Base-by-base conservation (phyloP, 805 yeast species). In the Wickerhamiella kurtzmanii region DNA sequence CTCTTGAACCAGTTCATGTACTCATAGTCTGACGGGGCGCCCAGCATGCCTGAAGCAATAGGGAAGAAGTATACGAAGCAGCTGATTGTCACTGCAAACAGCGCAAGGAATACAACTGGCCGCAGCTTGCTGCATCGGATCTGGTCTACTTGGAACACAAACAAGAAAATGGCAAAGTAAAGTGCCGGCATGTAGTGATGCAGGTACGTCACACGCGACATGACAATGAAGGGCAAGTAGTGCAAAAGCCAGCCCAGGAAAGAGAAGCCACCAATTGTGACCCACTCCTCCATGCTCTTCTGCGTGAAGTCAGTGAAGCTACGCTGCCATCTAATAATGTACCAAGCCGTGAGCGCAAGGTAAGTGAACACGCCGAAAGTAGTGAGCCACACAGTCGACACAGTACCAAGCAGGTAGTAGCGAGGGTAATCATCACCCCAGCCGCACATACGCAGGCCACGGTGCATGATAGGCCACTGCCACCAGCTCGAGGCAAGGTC, bases 151-250 rank as follows among this genome's bases (percentile, higher is more conserved):
- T 75, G 66, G 63, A 76, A 82, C 48, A 76, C 77, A 55, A 77
- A 71, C 25, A 85, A 80, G 53, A 88, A 68, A 70, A 87, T 80
- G 44, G 97, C 97, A 69, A 89, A 89, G 67, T 83, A 89, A 53
- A 88, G 73, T 1, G 97, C 95, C 13, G 98, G 98, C 55, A 87
- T 76, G 65, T 89, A 89, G 64, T 89, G 98, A 66, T 89, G 98
- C 32, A 89, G 92, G 63, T 92, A 89, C 2, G 95, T 87, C 48
- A 92, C 96, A 70, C 98, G 82, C 11, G 94, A 87, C 98, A 89
- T 89, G 50, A 86, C 66, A 28, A 82, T 76, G 66, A 89, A 89
- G 32, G 98, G 97, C 58, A 83, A 60, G 65, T 71, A 89, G 65
- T 89, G 96, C 58, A 86, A 70, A 39, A 78, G 72, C 96, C 96